Evolutionary conservation across 2,329 filamentous ascomycete genomes (phyloP).

Genomic region (Fusarium albidum): DNA sequence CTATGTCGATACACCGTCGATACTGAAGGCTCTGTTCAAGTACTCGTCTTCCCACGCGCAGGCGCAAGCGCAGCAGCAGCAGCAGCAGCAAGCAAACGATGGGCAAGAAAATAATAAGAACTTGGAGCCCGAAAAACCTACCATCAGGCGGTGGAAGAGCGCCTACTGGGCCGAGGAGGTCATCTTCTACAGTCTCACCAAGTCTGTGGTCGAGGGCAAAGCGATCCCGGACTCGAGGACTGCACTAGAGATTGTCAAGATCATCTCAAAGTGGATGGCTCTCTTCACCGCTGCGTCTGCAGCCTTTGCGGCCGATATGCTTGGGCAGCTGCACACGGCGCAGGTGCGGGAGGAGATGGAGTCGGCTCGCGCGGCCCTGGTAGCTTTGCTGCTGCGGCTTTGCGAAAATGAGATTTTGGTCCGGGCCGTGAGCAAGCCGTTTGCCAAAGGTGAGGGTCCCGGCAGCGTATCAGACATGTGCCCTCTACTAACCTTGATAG

Average conservation of each 20-base stretch:
- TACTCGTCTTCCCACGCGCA: constrained; percentile 62
- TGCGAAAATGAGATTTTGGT: constrained; percentile 67
- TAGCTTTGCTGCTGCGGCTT: constrained; percentile 68
- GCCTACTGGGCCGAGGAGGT: constrained; percentile 81
- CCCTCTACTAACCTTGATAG: constrained; percentile 42
- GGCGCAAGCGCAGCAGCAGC: constrained; percentile 30
- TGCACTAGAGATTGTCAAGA: constrained; percentile 58
- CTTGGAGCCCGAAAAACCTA: constrained; percentile 24
- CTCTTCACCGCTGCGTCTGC: constrained; percentile 62
- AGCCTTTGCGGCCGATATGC: constrained; percentile 57
- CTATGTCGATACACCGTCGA: constrained; percentile 61
- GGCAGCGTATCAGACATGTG: neutral
- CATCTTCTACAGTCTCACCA: constrained; percentile 91
- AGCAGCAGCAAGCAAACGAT: constrained; percentile 22
- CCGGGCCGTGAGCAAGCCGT: constrained; percentile 59
- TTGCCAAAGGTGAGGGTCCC: constrained; percentile 57
- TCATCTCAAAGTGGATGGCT: constrained; percentile 66
- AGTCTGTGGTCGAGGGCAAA: constrained; percentile 73
- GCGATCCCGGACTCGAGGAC: constrained; percentile 56
- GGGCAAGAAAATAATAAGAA: constrained; percentile 36
- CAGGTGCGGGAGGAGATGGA: constrained; percentile 66
- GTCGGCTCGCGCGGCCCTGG: constrained; percentile 67
- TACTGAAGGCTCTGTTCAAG: constrained; percentile 63
- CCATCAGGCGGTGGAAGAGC: constrained; percentile 57
- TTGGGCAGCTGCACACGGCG: constrained; percentile 54